Evolutionary conservation across 164 flowering plant genomes (phyloP).

Genomic region (Chimonanthus praecox): DNA sequence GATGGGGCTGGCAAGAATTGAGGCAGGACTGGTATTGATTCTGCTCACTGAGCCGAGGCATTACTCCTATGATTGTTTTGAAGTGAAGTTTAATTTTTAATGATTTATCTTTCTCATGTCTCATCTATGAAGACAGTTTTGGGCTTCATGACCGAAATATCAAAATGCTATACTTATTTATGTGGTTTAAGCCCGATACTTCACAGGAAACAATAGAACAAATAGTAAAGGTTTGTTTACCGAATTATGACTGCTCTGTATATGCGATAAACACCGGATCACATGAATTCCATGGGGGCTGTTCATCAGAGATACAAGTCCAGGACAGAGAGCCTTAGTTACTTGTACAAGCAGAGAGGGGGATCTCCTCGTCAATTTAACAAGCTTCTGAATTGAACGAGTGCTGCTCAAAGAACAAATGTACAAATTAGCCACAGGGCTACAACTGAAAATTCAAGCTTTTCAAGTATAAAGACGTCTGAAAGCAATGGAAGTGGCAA

Average conservation of each 20-base stretch:
- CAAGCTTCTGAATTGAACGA: constrained; percentile 6
- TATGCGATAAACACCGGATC: neutral
- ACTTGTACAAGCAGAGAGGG: neutral
- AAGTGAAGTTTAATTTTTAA: neutral
- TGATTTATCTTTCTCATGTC: neutral
- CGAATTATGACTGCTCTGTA: neutral
- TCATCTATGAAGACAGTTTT: neutral
- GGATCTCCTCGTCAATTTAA: neutral
- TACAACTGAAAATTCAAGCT: neutral
- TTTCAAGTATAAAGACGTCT: too few relatives aligned
- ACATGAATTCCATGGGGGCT: neutral
- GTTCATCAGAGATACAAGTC: neutral
- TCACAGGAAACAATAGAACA: neutral
- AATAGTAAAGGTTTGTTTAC: constrained; percentile 1
- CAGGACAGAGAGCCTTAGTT: neutral
- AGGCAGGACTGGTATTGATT: too few relatives aligned
- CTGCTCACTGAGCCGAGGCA: too few relatives aligned
- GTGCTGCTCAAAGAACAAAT: constrained; percentile 3
- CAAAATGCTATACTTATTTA: too few relatives aligned
- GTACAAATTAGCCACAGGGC: too few relatives aligned
- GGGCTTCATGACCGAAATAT: neutral
- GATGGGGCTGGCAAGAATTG: too few relatives aligned
- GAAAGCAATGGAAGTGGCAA: neutral
- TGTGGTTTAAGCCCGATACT: neutral
- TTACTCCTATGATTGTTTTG: too few relatives aligned